These are phyloP conservation scores for Naegleria lovaniensis DNA, from an alignment of 208 protist species.

Conservation along the genomic window DNA sequence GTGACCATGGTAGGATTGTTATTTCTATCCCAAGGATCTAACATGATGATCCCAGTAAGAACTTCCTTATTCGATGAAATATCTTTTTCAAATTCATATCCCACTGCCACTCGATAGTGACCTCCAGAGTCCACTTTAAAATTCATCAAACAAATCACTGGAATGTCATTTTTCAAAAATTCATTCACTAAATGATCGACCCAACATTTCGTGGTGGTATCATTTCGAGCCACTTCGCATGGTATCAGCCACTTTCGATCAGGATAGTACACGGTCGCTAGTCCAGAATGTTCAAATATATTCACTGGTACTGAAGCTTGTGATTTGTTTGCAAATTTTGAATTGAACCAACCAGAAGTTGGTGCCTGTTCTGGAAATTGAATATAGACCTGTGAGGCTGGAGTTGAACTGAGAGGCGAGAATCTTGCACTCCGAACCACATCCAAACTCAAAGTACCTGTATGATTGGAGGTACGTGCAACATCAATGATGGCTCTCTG, in stretches of 20 bases:
- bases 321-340: not conserved
- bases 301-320: not conserved
- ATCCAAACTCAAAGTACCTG: not conserved
- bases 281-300: not conserved
- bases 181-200: not conserved
- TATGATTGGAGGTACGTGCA: not conserved
- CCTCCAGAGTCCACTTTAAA: not conserved
- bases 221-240: not conserved
- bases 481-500: conserved; percentile 9
- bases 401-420: not conserved
- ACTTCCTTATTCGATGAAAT: not conserved
- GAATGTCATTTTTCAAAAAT: not conserved
- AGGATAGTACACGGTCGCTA: not conserved
- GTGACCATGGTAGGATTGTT: not conserved
- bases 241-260: not conserved
- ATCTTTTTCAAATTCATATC: not conserved
- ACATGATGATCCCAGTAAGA: not conserved
- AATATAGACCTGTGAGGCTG: not conserved
- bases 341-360: not conserved
- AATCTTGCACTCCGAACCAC: not conserved
- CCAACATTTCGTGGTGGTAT: not conserved
- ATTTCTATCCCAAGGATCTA: conserved; percentile 13
- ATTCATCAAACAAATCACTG: conserved; percentile 3
- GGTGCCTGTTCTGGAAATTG: not conserved
- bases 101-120: not conserved